A percentile compares a stretch with the other conserved stretches of the same genome.
phyloP scores from a whole-genome alignment of 2,329 filamentous ascomycete species.

The Emergomyces orientalis region DNA sequence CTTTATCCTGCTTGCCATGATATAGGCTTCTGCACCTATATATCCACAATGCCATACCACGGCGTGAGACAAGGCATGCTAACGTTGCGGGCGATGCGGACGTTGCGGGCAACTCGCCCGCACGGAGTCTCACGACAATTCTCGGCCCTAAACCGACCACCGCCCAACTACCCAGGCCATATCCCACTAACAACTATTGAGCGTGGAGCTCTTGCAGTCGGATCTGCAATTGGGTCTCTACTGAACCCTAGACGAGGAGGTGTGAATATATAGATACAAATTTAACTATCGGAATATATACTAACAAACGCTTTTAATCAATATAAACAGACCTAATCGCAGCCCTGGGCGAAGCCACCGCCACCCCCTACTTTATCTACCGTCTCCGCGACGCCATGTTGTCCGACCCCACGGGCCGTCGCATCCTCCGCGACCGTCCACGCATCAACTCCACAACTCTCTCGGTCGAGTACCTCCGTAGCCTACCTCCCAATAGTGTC shows the following conservation, averaged over 20 bases:
- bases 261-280: slow-evolving; percentile 25
- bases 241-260: slow-evolving; percentile 72
- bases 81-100: not conserved
- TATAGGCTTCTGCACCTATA: not conserved
- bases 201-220: slow-evolving; percentile 58
- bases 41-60: not conserved
- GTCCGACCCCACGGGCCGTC: slow-evolving; percentile 66
- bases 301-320: too few relatives aligned
- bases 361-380: slow-evolving; percentile 89
- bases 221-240: slow-evolving; percentile 51
- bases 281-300: not conserved
- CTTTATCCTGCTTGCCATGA: not conserved
- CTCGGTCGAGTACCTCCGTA: slow-evolving; percentile 60
- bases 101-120: slow-evolving; percentile 2
- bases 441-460: slow-evolving; percentile 69
- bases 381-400: slow-evolving; percentile 92
- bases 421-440: slow-evolving; percentile 82
- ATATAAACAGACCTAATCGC: slow-evolving; percentile 82
- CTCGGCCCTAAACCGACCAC: slow-evolving; percentile 75
- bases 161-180: slow-evolving; percentile 84
- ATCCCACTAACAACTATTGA: slow-evolving; percentile 75
- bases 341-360: slow-evolving; percentile 85
- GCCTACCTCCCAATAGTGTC: slow-evolving; percentile 62
- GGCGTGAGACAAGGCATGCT: slow-evolving; percentile 14
- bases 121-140: slow-evolving; percentile 44